Base-by-base conservation (phyloP, 2,329 filamentous ascomycete species). In the Colletotrichum agaves region DNA sequence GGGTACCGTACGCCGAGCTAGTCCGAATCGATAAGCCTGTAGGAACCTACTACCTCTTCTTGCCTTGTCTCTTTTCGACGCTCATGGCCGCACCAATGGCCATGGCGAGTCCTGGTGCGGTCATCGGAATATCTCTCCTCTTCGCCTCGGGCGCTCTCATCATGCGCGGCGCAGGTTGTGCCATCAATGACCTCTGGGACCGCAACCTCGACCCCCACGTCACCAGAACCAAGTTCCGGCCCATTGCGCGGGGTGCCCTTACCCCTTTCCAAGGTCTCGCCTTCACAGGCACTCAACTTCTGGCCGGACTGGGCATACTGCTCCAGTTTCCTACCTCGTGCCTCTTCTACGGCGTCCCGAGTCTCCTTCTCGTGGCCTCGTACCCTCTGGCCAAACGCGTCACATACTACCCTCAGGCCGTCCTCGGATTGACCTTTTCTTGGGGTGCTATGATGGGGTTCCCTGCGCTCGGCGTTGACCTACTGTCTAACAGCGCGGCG, bases 381-480 rank as follows among this genome's bases (percentile, higher is more conserved):
- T 97, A 97, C 75, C 93, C 94, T 13, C 82, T 97, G 17, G 92
- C 93, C 11, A 97, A 97, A 80, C 86, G 94, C 37, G 86, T 97
- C 27, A 97, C 93, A 0, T 89, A 97, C 77, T 97, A 97, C 76
- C 93, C 93, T 2, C 93, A 97, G 76, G 87, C 91, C 68, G 90
- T 97, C 8, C 87, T 97, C 0, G 94, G 94, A 0, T 78, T 96
- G 60, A 94, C 93, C 1, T 97, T 97, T 77, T 94, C 92, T 4
- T 97, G 93, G 93, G 93, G 93, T 27, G 92, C 93, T 15, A 88
- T 96, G 57, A 90, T 97, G 88, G 93, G 93, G 1, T 97, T 95
- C 74, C 93, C 93, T 0, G 93, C 93, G 3, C 83, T 97, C 2
- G 93, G 92, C 2, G 81, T 96, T 39, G 92, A 94, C 71, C 77